Evolutionary conservation across 202 grass and related monocot species (phyloP).

Genomic region (Elaeis oleifera): DNA sequence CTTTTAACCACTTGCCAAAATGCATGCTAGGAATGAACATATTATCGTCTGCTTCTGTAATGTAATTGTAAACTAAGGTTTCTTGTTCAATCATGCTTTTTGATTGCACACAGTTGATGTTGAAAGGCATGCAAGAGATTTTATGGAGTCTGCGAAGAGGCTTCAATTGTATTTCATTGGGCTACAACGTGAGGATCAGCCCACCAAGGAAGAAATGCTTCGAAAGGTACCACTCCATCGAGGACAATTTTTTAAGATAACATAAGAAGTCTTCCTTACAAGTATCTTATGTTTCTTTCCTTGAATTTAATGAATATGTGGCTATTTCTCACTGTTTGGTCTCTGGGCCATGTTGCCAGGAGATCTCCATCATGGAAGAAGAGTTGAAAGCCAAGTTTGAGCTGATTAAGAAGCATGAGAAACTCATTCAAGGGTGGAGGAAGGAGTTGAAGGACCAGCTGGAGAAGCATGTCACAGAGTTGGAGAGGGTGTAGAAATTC

Average conservation of each 20-base stretch:
- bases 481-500: constrained; percentile 49
- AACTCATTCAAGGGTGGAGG: constrained; percentile 60
- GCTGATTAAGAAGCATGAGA: constrained; percentile 66
- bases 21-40: too few species aligned
- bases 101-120: not conserved
- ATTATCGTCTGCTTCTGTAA: too few species aligned
- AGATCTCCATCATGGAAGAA: constrained; percentile 53
- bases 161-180: constrained; percentile 7
- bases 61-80: too few species aligned
- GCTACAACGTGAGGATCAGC: constrained; percentile 40
- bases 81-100: too few species aligned
- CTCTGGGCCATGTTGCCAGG: constrained; percentile 40
- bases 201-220: constrained; percentile 59
- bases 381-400: constrained; percentile 66
- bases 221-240: constrained; percentile 49
- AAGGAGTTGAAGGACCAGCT: constrained; percentile 76
- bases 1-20: too few species aligned
- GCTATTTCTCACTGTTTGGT: not conserved
- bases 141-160: constrained; percentile 6
- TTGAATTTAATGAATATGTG: not conserved
- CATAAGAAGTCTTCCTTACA: too few species aligned
- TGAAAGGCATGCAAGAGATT: constrained; percentile 5
- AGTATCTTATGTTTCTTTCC: too few species aligned
- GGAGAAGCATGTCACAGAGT: constrained; percentile 53
- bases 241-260: not conserved